Percentiles rank a stretch among this genome's conserved stretches.
Conservation (phyloP, 2,329 filamentous ascomycete species). For the Nemania diffusa region DNA sequence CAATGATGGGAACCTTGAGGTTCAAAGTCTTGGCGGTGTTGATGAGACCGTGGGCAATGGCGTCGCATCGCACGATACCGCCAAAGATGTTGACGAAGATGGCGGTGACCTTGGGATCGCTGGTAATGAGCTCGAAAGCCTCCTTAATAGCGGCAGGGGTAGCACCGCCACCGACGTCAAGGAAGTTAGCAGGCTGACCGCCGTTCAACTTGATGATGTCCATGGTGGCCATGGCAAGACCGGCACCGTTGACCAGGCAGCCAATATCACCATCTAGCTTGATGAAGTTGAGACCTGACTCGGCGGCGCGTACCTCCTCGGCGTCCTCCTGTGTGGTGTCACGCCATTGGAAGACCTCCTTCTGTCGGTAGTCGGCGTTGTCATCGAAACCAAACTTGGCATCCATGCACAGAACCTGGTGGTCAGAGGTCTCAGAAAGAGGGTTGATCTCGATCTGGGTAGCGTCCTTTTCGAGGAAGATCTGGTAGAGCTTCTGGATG, state of each 20-base stretch:
- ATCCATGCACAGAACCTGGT: conserved; percentile 99
- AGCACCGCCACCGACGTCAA: conserved; percentile 97
- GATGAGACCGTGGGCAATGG: conserved; percentile 95
- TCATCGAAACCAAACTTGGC: conserved; percentile 99
- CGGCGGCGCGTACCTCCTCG: conserved; percentile 95
- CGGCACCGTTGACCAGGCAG: conserved; percentile 98
- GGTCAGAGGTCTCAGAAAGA: conserved; percentile 96
- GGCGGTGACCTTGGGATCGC: conserved; percentile 96
- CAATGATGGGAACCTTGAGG: conserved; percentile 96
- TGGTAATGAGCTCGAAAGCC: conserved; percentile 98
- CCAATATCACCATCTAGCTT: conserved; percentile 99
- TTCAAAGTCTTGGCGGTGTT: conserved; percentile 94
- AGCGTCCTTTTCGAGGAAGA: conserved; percentile 98
- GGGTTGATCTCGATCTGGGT: conserved; percentile 99
- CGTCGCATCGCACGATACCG: conserved; percentile 97
- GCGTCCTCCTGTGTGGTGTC: conserved; percentile 95
- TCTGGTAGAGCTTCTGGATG: conserved; percentile 98
- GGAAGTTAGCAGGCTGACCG: conserved; percentile 95
- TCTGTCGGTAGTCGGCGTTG: conserved; percentile 98
- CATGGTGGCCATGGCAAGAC: conserved; percentile 99
- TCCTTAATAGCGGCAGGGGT: conserved; percentile 96
- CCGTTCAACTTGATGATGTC: conserved; percentile 99
- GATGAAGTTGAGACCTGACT: conserved; percentile 98
- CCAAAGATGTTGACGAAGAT: conserved; percentile 99
- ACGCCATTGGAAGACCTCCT: conserved; percentile 94